Evolutionary conservation across 2,329 filamentous ascomycete species (phyloP).

Genomic region (Sporothrix euskadiensis): DNA sequence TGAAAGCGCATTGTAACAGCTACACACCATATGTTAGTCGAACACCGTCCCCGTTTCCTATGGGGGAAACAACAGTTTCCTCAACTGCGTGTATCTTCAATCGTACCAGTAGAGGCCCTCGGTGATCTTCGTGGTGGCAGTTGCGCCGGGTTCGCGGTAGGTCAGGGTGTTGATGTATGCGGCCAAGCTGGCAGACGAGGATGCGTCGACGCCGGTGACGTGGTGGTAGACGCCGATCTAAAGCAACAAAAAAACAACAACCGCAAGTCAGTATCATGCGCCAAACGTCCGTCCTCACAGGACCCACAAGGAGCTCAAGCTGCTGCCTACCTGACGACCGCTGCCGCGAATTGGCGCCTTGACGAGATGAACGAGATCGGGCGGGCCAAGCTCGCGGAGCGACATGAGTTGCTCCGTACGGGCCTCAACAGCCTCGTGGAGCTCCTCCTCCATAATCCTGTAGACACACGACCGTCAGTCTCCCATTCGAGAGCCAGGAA

Average conservation of each 20-base stretch:
- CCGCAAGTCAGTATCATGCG: background rate
- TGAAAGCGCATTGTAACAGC: slow-evolving; percentile 98
- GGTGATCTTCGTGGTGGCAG: slow-evolving; percentile 77
- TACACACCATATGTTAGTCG: slow-evolving; percentile 33
- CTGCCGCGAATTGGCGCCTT: slow-evolving; percentile 66
- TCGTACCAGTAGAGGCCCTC: slow-evolving; percentile 87
- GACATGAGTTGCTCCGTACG: slow-evolving; percentile 84
- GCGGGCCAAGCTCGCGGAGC: slow-evolving; percentile 89
- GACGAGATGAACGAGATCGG: slow-evolving; percentile 91
- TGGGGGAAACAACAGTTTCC: background rate
- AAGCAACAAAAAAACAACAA: background rate
- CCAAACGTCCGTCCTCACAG: background rate
- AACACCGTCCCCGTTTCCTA: background rate
- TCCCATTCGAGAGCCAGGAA: background rate
- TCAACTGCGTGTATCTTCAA: background rate
- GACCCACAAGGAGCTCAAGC: background rate
- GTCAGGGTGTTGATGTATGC: slow-evolving; percentile 98
- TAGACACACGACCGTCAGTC: slow-evolving; percentile 31
- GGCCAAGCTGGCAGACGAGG: slow-evolving; percentile 92
- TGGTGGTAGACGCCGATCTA: slow-evolving; percentile 95
- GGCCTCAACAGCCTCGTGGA: slow-evolving; percentile 88
- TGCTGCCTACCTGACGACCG: slow-evolving; percentile 52
- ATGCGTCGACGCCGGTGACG: slow-evolving; percentile 95
- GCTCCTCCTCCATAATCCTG: slow-evolving; percentile 90
- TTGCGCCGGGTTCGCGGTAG: slow-evolving; percentile 80